Conservation (phyloP, 2,329 filamentous ascomycete genomes). For the Colletotrichum simmondsii region DNA sequence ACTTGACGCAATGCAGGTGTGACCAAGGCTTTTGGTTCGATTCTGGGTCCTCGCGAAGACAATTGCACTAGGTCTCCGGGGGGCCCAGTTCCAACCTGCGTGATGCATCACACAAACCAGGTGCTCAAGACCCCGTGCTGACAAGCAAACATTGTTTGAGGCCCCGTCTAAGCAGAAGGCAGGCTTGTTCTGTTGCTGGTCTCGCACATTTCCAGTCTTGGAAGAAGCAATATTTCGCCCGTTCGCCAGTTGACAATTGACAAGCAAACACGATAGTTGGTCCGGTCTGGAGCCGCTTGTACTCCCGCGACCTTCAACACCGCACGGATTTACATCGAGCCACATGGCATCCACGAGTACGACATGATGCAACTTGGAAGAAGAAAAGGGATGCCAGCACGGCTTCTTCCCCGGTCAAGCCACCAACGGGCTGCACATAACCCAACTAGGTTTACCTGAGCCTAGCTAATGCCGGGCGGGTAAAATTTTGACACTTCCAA, state of each 20-base stretch:
- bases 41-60: background rate
- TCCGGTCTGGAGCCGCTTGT: constrained; percentile 11
- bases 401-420: background rate
- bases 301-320: background rate
- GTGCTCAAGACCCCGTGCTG: background rate
- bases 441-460: background rate
- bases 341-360: constrained; percentile 21
- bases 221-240: constrained; percentile 10
- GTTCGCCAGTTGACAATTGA: constrained; percentile 3
- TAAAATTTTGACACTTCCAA: background rate
- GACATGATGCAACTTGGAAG: background rate
- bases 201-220: background rate
- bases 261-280: constrained; percentile 7
- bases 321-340: background rate
- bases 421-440: background rate
- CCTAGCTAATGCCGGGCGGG: background rate
- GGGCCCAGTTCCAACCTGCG: background rate
- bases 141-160: background rate
- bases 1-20: constrained; percentile 8
- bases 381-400: background rate
- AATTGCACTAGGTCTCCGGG: background rate
- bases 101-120: constrained; percentile 6
- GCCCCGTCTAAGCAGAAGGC: background rate
- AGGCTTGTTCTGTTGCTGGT: constrained; percentile 2
- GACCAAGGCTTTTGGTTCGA: background rate